Evolutionary conservation across 2,329 filamentous ascomycete genomes (phyloP), one percentile per base, ranked within the genome.

Genomic region (Dactylellina cionopaga): DNA sequence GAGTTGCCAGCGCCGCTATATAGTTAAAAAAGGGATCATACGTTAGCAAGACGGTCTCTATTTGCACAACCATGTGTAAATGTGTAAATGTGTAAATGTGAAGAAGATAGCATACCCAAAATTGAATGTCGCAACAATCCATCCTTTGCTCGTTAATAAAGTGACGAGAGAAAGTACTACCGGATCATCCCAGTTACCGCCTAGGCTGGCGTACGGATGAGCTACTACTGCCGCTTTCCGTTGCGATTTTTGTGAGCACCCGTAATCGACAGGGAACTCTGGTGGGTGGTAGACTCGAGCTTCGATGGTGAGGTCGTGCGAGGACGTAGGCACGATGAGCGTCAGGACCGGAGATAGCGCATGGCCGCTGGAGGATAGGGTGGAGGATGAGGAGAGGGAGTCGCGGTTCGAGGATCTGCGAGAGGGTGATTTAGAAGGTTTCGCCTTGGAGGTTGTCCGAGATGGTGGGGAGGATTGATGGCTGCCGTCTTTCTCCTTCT

Each of bases 181-280:
- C 0, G 86, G 85, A 78, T 98, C 93, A 79, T 98, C 91, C 78
- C 88, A 95, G 79, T 84, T 88, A 3, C 94, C 95, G 3, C 95
- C 95, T 55, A 98, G 83, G 0, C 92, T 89, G 31, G 92, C 92
- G 79, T 98, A 98, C 0, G 95, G 94, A 80, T 98, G 95, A 10
- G 93, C 93, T 37, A 98, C 82, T 2, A 96, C 83, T 0, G 88
- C 88, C 2, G 84, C 86, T 71, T 80, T 83, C 19, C 74, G 64
- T 5, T 25, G 47, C 27, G 52, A 58, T 11, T 39, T 49, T 2
- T 22, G 51, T 0, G 58, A n/a, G 0, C 44, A 11, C 17, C 44
- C 56, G 41, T 65, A 46, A 25, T 78, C 39, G 76, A 75, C 5
- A 85, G 78, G 29, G 83, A 84, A 75, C 5, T 60, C 31, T 1